phyloP scores from a whole-genome alignment of 139 green algal species.

The Astrephomene gubernaculifera region DNA sequence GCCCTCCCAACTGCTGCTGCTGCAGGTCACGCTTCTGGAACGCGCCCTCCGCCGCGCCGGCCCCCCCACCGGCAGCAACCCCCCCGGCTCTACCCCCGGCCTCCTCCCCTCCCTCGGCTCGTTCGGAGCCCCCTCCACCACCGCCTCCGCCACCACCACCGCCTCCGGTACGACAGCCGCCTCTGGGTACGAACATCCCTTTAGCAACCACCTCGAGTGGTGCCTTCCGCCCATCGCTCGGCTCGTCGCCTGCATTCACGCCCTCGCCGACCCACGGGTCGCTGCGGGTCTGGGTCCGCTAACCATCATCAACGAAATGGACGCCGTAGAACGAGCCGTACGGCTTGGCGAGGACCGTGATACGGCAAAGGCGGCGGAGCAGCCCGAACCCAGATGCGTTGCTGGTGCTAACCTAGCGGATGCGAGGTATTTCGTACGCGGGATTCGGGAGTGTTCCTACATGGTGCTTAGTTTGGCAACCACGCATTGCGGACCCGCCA shows the following conservation, averaged over 20 bases:
- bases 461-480: conserved; percentile 41
- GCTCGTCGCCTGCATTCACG: conserved; percentile 67
- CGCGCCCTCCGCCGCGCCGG: conserved; percentile 59
- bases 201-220: conserved; percentile 60
- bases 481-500: neutral
- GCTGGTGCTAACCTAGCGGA: conserved; percentile 44
- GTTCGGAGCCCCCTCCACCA: neutral
- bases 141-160: neutral
- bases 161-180: neutral
- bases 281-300: conserved; percentile 47
- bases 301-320: conserved; percentile 58
- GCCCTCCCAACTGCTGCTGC: no score
- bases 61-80: conserved; percentile 1
- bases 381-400: conserved; percentile 35
- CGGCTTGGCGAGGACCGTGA: conserved; percentile 65
- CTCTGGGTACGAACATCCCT: conserved; percentile 18
- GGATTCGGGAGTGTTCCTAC: conserved; percentile 53
- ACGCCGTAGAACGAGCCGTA: conserved; percentile 74
- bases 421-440: conserved; percentile 63
- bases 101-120: no score
- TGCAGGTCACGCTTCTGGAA: conserved; percentile 78
- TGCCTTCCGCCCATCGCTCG: conserved; percentile 50
- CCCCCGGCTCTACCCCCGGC: conserved; percentile 3
- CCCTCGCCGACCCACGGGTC: conserved; percentile 56
- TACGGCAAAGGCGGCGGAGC: conserved; percentile 45